Base-by-base conservation (phyloP, 179 eudicot species). In the Nepenthes alata region DNA sequence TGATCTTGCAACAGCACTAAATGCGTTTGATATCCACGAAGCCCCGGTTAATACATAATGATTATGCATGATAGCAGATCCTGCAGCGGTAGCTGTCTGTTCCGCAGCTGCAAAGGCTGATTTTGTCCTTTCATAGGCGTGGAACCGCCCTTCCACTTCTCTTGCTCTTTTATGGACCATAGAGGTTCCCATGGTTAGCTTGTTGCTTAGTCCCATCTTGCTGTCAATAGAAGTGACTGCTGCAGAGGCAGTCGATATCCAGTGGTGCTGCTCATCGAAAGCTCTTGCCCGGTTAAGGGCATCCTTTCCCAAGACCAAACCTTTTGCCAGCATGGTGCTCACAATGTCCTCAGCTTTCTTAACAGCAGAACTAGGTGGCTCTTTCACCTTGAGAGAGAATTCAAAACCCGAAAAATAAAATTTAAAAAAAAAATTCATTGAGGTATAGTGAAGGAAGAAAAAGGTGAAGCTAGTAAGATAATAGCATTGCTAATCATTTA, bases 271-370 rank as follows among this genome's bases (percentile, higher is more conserved):
- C 25, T 75, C 82, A 37, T 78, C 79, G 3, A 78, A 72, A 14
- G 82, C 11, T 55, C 71, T 78, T 38, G 82, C 82, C 53, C 63
- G 71, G 65, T 66, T 63, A 9, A 78, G 47, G 2, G 77, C 77
- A 60, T 78, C 82, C 36, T 78, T 78, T 47, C 79, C 79, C 62
- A 78, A 64, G 63, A 74, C 61, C 3, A 65, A 75, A 34, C 82
- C 82, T 61, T 49, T 71, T 2, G 82, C 79, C 37, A 78, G 74
- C 79, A 75, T 72, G 53, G 64, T 68, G 67, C 79, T 74, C 3
- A 78, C 82, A 0, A 72, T 74, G 12, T 78, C 79, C 72, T 74
- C 82, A 0, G 82, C 76, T 36, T 66, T 72, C 25, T 61, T 51
- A 25, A 66, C 53, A 10, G 67, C 78, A 49, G 68, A 69, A 11